A percentile compares a stretch with the other conserved stretches of the same genome.
Evolutionary conservation across 148 eudicot species (phyloP).

Genomic region (Mesembryanthemum crystallinum): DNA sequence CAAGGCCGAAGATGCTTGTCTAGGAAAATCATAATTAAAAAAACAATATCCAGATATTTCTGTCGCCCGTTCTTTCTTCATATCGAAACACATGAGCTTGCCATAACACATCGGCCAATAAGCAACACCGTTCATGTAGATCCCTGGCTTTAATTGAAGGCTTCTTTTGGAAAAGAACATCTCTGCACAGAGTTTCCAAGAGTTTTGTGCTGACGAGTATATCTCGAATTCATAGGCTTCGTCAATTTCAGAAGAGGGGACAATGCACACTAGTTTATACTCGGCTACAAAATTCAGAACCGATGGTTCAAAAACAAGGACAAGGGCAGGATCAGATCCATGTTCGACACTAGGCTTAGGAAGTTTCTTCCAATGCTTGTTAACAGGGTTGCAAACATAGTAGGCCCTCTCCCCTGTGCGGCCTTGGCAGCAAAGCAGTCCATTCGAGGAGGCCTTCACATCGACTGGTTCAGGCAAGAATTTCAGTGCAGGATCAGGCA

Average conservation of each 20-base stretch:
- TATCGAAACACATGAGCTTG: constrained; percentile 18
- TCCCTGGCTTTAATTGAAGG: constrained; percentile 24
- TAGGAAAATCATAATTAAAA: not conserved
- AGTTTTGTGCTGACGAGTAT: constrained; percentile 43
- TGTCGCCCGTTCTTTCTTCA: constrained; percentile 17
- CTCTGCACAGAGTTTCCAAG: constrained; percentile 53
- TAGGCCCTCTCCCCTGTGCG: constrained; percentile 36
- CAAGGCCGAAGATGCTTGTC: not conserved
- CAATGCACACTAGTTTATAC: constrained; percentile 50
- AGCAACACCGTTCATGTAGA: constrained; percentile 42
- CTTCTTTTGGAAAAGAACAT: constrained; percentile 35
- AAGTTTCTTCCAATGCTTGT: constrained; percentile 47
- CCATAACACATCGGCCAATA: constrained; percentile 36
- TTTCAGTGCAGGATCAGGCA: constrained; percentile 49
- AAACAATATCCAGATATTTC: not conserved
- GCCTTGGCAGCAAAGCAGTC: constrained; percentile 61
- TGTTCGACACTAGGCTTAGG: constrained; percentile 50
- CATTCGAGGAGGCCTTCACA: constrained; percentile 49
- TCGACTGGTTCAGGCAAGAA: constrained; percentile 52
- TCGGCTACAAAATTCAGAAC: constrained; percentile 46
- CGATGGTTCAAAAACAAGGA: constrained; percentile 60
- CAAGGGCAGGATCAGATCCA: constrained; percentile 46
- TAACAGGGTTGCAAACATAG: constrained; percentile 65
- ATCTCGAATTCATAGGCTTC: constrained; percentile 59
- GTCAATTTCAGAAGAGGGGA: constrained; percentile 44